These are phyloP conservation scores for Aureobasidium sp. DNA, from an alignment of 2,329 filamentous ascomycete genomes.

Conservation along the genomic window DNA sequence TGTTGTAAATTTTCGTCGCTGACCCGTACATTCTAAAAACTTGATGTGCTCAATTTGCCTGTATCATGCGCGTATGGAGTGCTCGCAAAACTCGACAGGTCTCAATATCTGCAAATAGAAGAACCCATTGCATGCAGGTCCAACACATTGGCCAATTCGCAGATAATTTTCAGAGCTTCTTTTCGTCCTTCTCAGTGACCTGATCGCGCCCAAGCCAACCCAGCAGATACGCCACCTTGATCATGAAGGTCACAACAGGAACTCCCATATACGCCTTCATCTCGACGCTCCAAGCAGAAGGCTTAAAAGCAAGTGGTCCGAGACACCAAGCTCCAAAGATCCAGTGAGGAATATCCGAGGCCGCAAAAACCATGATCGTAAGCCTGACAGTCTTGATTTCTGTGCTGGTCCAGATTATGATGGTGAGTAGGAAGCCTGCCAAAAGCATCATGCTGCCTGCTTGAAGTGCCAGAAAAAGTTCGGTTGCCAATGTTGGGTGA, in stretches of 20 bases:
- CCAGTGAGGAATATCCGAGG: constrained; percentile 8
- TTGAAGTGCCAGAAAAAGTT: constrained; percentile 7
- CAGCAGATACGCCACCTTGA: constrained; percentile 7
- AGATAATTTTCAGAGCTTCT: neutral
- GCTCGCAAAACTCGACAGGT: neutral
- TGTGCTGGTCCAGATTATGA: constrained; percentile 10
- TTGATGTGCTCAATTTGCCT: neutral
- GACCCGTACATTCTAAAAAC: no score
- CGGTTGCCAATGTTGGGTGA: neutral
- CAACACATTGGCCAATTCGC: neutral
- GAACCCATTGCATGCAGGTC: no score
- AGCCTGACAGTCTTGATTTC: constrained; percentile 4
- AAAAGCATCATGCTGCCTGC: constrained; percentile 11
- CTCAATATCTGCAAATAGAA: neutral
- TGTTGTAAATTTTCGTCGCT: no score
- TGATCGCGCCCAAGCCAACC: neutral
- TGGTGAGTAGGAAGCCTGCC: neutral
- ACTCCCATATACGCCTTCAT: constrained; percentile 12
- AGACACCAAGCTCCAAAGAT: constrained; percentile 5
- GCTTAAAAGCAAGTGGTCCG: constrained; percentile 6
- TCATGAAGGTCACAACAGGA: constrained; percentile 2
- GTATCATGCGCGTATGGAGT: neutral
- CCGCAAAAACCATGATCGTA: constrained; percentile 9
- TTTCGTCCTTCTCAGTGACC: neutral
- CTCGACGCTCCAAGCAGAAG: constrained; percentile 4